A percentile compares a stretch with the other conserved stretches of the same genome.
Conservation (phyloP, 2,329 filamentous ascomycete species). For the Fonsecaea erecta region DNA sequence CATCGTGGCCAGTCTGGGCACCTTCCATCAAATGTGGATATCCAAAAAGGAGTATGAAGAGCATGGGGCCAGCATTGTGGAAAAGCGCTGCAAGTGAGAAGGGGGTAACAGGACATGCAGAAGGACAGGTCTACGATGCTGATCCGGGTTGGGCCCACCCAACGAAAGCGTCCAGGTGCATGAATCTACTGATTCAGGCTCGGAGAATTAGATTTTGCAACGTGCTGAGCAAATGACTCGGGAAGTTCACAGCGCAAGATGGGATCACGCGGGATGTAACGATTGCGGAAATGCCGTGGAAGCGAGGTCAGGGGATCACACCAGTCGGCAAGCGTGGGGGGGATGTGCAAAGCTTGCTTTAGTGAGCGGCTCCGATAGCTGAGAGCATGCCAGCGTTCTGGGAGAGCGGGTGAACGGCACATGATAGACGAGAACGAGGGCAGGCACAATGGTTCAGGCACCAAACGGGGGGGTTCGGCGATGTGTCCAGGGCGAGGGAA, state of each 20-base stretch:
- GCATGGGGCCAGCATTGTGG: constrained; percentile 85
- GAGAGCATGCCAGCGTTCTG: not conserved
- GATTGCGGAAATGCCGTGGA: constrained; percentile 6
- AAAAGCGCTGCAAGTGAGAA: constrained; percentile 88
- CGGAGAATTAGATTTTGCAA: not conserved
- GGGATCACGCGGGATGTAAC: constrained; percentile 7
- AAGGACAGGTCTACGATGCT: not conserved
- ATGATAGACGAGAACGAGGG: not conserved
- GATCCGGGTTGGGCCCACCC: not conserved
- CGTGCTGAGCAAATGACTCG: not conserved
- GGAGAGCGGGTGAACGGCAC: not conserved
- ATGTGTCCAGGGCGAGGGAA: not conserved
- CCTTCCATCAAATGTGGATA: constrained; percentile 99
- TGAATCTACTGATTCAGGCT: constrained; percentile 12
- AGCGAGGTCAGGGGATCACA: not conserved
- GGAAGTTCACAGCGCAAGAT: not conserved
- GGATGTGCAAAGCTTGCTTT: not conserved
- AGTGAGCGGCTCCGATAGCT: not conserved
- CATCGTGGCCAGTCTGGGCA: constrained; percentile 91
- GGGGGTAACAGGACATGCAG: not conserved
- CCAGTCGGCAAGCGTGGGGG: not conserved
- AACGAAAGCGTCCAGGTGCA: constrained; percentile 3
- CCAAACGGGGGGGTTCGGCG: not conserved
- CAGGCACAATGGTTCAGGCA: not conserved
- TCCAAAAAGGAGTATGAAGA: constrained; percentile 97